A percentile compares a stretch with the other conserved stretches of the same genome.
These are phyloP conservation scores for Wallemia hederae DNA, from an alignment of 1,284 basidiomycete species.

Conservation along the genomic window DNA sequence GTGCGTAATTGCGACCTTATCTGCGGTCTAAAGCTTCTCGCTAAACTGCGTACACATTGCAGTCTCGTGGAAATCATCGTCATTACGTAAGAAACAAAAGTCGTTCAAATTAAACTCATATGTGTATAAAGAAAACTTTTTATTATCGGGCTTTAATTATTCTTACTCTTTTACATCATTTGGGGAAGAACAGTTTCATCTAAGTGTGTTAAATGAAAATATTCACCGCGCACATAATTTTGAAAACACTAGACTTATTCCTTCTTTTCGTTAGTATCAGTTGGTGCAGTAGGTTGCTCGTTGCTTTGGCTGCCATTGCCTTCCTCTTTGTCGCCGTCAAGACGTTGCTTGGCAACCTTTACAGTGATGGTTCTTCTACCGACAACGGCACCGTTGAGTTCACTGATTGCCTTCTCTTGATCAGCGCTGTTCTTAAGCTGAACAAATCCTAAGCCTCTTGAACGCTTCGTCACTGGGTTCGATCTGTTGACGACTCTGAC, in stretches of 20 bases:
- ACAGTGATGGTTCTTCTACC: constrained; percentile 4
- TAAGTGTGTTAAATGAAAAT: neutral
- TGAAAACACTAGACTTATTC: neutral
- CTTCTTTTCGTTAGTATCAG: neutral
- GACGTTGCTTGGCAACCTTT: constrained; percentile 4
- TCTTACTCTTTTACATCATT: neutral
- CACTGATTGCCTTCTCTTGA: constrained; percentile 5
- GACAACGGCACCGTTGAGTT: constrained; percentile 4
- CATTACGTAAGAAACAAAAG: neutral
- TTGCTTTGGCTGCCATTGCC: neutral
- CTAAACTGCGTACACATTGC: neutral
- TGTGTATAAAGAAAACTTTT: neutral
- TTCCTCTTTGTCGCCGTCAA: neutral
- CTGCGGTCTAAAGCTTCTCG: neutral
- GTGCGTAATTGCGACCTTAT: neutral
- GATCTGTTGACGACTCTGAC: constrained; percentile 5
- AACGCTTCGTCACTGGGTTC: constrained; percentile 1
- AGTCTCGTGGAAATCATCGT: neutral
- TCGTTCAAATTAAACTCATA: neutral
- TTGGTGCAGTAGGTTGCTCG: neutral
- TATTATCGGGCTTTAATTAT: neutral
- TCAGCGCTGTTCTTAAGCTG: constrained; percentile 4
- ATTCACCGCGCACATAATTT: neutral
- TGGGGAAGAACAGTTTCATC: neutral
- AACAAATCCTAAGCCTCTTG: constrained; percentile 7